phyloP scores from a whole-genome alignment of 306 rosid genomes.

The Vigna unguiculata region DNA sequence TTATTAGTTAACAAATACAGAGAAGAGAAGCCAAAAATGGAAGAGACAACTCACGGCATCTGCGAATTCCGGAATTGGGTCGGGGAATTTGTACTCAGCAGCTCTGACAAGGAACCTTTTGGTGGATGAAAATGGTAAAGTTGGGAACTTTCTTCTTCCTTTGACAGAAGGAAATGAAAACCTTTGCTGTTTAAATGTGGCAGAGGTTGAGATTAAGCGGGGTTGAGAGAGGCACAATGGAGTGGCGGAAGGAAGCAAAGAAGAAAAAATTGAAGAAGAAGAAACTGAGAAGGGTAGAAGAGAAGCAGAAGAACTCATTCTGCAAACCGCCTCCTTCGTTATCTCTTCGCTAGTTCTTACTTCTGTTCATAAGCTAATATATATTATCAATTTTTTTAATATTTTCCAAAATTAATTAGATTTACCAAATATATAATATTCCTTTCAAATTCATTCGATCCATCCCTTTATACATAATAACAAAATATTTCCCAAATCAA shows the following conservation, averaged over 20 bases:
- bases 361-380: not conserved
- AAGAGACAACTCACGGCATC: constrained; percentile 59
- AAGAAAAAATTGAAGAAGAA: constrained; percentile 36
- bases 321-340: constrained; percentile 39
- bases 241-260: constrained; percentile 33
- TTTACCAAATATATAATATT: no score
- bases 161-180: constrained; percentile 43
- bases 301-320: constrained; percentile 34
- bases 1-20: not conserved
- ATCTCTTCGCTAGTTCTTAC: not conserved
- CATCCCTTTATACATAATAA: no score
- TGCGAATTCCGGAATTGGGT: constrained; percentile 94
- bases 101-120: constrained; percentile 48
- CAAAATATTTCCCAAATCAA: no score
- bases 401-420: no score
- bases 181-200: constrained; percentile 38
- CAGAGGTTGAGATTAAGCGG: constrained; percentile 22
- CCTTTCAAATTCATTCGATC: no score
- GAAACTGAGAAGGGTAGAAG: constrained; percentile 37
- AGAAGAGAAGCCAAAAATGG: constrained; percentile 9
- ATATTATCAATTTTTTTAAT: no score
- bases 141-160: constrained; percentile 37
- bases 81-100: constrained; percentile 88
- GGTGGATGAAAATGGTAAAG: constrained; percentile 43
- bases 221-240: constrained; percentile 30